Evolutionary conservation across 2,329 filamentous ascomycete genomes (phyloP).

Genomic region (Ophiostoma sp.): DNA sequence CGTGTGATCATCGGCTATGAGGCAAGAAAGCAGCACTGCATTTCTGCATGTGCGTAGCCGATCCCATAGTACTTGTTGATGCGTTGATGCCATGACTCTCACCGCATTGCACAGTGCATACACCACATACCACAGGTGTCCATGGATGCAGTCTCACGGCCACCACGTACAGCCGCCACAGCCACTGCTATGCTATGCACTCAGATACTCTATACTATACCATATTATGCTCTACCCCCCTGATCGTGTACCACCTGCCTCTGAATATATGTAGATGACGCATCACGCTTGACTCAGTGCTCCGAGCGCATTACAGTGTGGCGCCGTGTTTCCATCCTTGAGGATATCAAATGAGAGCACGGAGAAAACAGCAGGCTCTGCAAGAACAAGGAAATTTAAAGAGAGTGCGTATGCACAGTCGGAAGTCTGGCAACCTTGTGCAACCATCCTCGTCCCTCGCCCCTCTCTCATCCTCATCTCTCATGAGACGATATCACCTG

Average conservation of each 20-base stretch:
- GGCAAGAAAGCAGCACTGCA: not conserved
- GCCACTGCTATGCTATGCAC: not conserved
- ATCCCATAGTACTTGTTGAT: not conserved
- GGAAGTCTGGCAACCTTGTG: not conserved
- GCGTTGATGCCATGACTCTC: not conserved
- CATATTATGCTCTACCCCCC: not conserved
- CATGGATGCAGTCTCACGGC: conserved; percentile 8
- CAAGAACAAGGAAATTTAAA: too few species aligned
- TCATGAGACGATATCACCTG: not conserved
- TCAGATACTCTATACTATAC: not conserved
- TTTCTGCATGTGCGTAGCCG: not conserved
- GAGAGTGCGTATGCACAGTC: not conserved
- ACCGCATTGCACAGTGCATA: not conserved
- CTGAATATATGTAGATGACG: too few species aligned
- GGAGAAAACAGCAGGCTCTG: not conserved
- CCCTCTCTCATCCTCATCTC: not conserved
- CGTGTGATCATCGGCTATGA: not conserved
- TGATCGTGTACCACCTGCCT: not conserved
- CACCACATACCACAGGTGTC: not conserved
- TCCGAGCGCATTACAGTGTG: not conserved
- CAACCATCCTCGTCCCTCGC: not conserved
- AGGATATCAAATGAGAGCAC: not conserved
- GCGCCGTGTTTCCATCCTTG: not conserved
- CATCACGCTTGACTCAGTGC: not conserved
- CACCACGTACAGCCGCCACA: conserved; percentile 6